Base-by-base conservation (phyloP, 2,329 filamentous ascomycete genomes). In the Trichoderma sp. region DNA sequence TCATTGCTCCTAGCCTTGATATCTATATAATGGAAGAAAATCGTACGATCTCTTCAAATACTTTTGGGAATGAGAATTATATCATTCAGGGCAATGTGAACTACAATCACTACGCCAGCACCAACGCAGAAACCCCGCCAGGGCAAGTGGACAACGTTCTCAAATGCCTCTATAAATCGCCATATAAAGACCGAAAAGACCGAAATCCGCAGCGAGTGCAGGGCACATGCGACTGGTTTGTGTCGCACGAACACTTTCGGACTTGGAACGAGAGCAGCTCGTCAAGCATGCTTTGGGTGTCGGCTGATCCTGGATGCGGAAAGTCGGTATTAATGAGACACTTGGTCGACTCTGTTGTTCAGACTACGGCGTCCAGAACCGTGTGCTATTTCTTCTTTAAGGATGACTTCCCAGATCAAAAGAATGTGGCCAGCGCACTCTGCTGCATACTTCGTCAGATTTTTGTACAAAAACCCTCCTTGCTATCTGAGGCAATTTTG, bases 271-370 rank as follows among this genome's bases (percentile, higher is more conserved):
- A 65, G 21, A 71, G 53, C 38, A 18, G 27, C 1, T 24, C 35
- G 1, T 38, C 27, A 14, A 38, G 21, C 6, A 5, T 63, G 9
- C 53, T 75, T 11, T 75, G 73, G 81, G 81, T 86, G 4, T 86
- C 85, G 24, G 85, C 85, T 8, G 82, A 86, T 71, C 86, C 85
- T 3, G 86, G 85, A 0, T 86, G 84, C 63, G 85, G 85, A 12
- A 87, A 87, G 76, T 86, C 86, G 0, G 85, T 87, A 6, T 76
- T 87, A 2, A 80, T 83, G 18, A 84, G 78, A 75, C 80, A 81
- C 45, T 76, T 87, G 3, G 78, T 84, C 0, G 84, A 87, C 29
- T 21, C 78, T 0, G 71, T 81, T 0, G 75, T 86, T 2, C 69
- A 69, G 1, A 78, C 31, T 0, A 78, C 50, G 0, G 31, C 56